Conservation (phyloP, 768 basidiomycete genomes). For the Xerocomus brunneocitrinus region DNA sequence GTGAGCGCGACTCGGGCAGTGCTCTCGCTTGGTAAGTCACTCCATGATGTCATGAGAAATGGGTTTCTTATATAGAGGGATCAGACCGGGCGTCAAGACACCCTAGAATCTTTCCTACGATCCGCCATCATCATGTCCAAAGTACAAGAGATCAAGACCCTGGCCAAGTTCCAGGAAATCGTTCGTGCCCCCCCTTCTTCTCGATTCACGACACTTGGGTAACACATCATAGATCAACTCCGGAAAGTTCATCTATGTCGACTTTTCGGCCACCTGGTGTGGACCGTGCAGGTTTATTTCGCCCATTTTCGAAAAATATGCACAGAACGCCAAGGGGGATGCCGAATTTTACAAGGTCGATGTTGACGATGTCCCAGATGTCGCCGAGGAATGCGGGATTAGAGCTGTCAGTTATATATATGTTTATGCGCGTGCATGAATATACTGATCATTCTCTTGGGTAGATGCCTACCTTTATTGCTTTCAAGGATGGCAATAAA, state of each 20-base stretch:
- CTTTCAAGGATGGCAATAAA: not conserved
- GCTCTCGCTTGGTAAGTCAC: too few relatives aligned
- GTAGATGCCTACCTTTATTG: conserved; percentile 22
- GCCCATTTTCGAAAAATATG: conserved; percentile 8
- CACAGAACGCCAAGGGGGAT: conserved; percentile 6
- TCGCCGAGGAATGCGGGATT: conserved; percentile 49
- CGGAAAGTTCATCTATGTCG: conserved; percentile 7
- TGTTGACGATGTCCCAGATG: conserved; percentile 49
- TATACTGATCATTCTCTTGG: not conserved
- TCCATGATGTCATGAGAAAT: too few relatives aligned
- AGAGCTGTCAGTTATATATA: conserved; percentile 42
- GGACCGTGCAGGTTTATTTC: conserved; percentile 16
- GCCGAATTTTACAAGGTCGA: conserved; percentile 71
- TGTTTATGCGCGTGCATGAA: not conserved
- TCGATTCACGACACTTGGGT: not conserved
- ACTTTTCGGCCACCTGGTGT: conserved; percentile 22
- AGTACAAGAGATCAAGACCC: not conserved
- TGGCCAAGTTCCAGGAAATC: not conserved
- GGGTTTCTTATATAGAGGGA: not conserved
- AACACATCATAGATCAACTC: not conserved
- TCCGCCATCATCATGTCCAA: not conserved
- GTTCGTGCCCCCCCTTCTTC: conserved; percentile 2
- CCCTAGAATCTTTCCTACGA: not conserved
- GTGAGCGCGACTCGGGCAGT: too few relatives aligned
- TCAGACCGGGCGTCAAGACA: not conserved